phyloP scores from a whole-genome alignment of 2,329 filamentous ascomycete genomes.

The Cladophialophora psammophila region DNA sequence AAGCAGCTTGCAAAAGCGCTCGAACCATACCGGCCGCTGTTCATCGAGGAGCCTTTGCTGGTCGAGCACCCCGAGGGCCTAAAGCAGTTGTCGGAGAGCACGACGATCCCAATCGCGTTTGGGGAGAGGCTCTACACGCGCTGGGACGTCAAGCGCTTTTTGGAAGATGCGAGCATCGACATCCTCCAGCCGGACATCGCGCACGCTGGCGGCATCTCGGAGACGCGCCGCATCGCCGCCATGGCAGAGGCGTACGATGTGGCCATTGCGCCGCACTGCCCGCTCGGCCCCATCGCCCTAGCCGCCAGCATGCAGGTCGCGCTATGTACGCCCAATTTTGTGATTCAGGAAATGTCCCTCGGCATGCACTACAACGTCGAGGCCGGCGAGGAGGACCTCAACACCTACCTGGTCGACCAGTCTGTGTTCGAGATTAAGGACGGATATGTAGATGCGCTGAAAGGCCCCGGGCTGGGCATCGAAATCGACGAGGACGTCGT shows the following conservation, averaged over 20 bases:
- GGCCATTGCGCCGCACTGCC: conserved; percentile 74
- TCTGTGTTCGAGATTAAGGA: conserved; percentile 71
- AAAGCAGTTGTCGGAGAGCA: conserved; percentile 63
- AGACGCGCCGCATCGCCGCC: conserved; percentile 69
- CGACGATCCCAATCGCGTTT: conserved; percentile 70
- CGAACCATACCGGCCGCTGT: conserved; percentile 70
- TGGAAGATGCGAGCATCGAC: conserved; percentile 71
- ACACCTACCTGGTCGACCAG: conserved; percentile 70
- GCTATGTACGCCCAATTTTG: conserved; percentile 66
- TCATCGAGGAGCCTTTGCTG: conserved; percentile 75
- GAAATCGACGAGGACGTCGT: conserved; percentile 75
- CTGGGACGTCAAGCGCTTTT: conserved; percentile 74
- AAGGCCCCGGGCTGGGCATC: conserved; percentile 69
- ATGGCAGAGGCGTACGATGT: conserved; percentile 77
- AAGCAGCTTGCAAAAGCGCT: conserved; percentile 72
- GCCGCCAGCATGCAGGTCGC: conserved; percentile 73
- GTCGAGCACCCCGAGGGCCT: conserved; percentile 71
- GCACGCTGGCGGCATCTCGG: conserved; percentile 74
- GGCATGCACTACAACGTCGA: conserved; percentile 79
- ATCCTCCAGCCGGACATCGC: conserved; percentile 74
- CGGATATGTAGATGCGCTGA: conserved; percentile 69
- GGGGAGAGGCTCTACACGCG: conserved; percentile 73
- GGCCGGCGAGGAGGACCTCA: conserved; percentile 68
- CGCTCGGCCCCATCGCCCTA: conserved; percentile 72
- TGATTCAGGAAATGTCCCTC: conserved; percentile 77